phyloP scores from a whole-genome alignment of 192 early-diverging fungal genomes.

The Phlyctochytrium planicorne region DNA sequence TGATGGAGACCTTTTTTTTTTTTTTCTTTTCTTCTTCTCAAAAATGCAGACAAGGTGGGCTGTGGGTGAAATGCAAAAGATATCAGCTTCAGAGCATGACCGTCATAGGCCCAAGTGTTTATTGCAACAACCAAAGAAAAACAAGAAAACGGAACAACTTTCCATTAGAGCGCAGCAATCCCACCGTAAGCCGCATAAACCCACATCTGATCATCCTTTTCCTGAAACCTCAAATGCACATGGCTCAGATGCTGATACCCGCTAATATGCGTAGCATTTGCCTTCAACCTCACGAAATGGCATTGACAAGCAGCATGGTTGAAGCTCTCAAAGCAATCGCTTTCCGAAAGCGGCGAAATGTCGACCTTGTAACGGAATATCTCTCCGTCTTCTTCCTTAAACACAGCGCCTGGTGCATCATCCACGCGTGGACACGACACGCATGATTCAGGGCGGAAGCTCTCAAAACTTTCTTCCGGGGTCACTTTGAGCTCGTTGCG shows the following conservation, averaged over 20 bases:
- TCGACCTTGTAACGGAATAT: not conserved
- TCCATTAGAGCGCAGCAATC: not conserved
- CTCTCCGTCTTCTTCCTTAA: not conserved
- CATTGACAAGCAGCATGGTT: not conserved
- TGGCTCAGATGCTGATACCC: not conserved
- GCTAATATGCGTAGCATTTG: not conserved
- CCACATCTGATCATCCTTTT: not conserved
- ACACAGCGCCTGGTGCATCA: not conserved
- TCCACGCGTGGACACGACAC: not conserved
- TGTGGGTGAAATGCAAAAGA: too few species aligned
- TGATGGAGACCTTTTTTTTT: too few species aligned
- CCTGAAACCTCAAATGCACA: not conserved
- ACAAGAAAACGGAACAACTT: too few species aligned
- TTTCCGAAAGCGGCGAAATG: not conserved
- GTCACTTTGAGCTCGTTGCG: not conserved
- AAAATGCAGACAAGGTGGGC: too few species aligned
- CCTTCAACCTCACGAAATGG: not conserved
- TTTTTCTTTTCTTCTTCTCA: too few species aligned
- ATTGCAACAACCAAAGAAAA: too few species aligned
- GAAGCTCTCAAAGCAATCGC: too few species aligned
- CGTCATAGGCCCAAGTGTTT: too few species aligned
- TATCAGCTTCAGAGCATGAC: too few species aligned
- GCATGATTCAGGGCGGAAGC: not conserved
- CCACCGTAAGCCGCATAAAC: not conserved
- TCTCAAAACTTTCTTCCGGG: not conserved